phyloP scores from a whole-genome alignment of 345 rosid species.

The Corchorus olitorius region DNA sequence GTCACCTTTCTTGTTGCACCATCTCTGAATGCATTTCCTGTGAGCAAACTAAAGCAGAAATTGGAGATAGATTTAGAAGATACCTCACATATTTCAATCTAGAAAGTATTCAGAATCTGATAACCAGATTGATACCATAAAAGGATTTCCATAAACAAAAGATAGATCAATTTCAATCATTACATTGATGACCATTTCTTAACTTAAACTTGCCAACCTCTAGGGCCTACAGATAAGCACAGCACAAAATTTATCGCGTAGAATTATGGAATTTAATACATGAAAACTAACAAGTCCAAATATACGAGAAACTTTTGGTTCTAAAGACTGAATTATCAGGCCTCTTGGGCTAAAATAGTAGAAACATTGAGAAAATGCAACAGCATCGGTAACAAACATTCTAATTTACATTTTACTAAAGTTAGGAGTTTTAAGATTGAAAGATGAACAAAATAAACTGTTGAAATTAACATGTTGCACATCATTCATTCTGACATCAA shows the following conservation, averaged over 20 bases:
- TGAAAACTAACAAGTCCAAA: neutral
- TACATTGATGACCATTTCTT: neutral
- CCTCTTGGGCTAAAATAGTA: neutral
- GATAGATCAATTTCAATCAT: neutral
- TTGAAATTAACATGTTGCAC: neutral
- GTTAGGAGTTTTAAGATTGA: neutral
- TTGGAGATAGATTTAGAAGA: neutral
- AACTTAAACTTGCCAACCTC: neutral
- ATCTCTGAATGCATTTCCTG: constrained; percentile 68
- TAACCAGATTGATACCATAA: neutral
- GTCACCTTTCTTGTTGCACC: constrained; percentile 76
- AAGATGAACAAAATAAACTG: no score
- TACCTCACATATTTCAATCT: neutral
- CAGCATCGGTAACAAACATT: neutral
- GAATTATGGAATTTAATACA: neutral
- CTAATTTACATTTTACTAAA: neutral
- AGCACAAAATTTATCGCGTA: neutral
- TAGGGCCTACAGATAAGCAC: neutral
- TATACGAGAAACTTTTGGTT: neutral
- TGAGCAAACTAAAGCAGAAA: constrained; percentile 55
- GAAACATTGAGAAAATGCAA: neutral
- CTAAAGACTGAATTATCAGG: neutral
- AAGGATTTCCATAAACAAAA: neutral
- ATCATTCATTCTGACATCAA: neutral
- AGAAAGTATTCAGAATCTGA: neutral